phyloP scores from a whole-genome alignment of 129 eudicot genomes.

The Saussurea involucrata region DNA sequence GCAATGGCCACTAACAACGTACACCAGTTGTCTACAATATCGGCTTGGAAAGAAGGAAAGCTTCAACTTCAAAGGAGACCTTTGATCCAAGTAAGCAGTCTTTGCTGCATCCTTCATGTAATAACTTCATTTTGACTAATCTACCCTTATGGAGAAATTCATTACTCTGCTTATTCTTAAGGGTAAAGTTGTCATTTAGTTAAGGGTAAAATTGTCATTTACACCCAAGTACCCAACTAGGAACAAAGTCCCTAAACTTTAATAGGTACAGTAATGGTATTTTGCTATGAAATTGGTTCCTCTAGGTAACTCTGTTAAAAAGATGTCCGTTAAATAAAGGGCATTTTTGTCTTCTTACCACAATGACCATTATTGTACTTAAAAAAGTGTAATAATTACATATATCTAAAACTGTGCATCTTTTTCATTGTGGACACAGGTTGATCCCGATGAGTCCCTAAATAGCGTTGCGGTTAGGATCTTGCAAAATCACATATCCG shows the following conservation, averaged over 20 bases:
- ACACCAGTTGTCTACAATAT: slow-evolving; percentile 44
- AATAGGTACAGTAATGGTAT: not conserved
- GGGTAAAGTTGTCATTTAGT: not conserved
- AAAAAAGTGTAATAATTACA: not conserved
- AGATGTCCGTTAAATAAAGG: not conserved
- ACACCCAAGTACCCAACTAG: not conserved
- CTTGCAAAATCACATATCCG: slow-evolving; percentile 50
- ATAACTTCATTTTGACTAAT: too few relatives aligned
- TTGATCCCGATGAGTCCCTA: slow-evolving; percentile 74
- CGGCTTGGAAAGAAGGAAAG: slow-evolving; percentile 65
- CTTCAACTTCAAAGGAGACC: slow-evolving; percentile 47
- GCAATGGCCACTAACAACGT: slow-evolving; percentile 35
- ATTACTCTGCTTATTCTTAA: not conserved
- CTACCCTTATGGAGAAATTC: not conserved
- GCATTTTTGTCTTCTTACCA: not conserved
- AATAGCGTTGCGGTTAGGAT: slow-evolving; percentile 45
- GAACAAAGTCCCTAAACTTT: not conserved
- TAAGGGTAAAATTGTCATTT: not conserved
- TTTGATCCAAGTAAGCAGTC: slow-evolving; percentile 58
- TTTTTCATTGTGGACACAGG: slow-evolving; percentile 30
- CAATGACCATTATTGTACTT: not conserved
- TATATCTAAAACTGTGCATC: not conserved
- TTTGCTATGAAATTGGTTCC: too few relatives aligned
- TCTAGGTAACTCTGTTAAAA: not conserved
- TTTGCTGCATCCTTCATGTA: too few relatives aligned